Evolutionary conservation across 2,329 filamentous ascomycete species (phyloP).

Genomic region (Fusarium phyllophilum): DNA sequence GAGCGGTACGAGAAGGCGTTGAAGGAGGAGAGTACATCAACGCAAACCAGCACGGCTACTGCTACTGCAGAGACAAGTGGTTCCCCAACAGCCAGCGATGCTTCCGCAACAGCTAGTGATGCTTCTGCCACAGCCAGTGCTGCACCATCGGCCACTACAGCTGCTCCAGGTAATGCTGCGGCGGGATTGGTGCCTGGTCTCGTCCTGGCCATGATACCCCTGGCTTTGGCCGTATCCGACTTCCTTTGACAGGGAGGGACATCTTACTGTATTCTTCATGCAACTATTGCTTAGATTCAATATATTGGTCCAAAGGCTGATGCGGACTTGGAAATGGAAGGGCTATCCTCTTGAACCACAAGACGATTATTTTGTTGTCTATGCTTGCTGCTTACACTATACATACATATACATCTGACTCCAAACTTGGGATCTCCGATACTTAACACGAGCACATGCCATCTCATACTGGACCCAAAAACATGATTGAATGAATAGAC

Average conservation of each 20-base stretch:
- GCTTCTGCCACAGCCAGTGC: not conserved
- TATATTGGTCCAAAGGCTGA: too few species aligned
- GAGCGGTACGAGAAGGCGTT: conserved; percentile 44
- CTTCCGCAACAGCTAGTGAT: not conserved
- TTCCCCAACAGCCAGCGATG: not conserved
- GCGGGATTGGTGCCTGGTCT: conserved; percentile 17
- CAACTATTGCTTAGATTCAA: not conserved
- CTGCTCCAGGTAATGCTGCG: conserved; percentile 21
- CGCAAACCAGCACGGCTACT: conserved; percentile 4
- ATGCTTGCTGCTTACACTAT: not conserved
- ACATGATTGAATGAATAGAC: too few species aligned
- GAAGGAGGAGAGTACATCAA: not conserved
- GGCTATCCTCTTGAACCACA: accelerated
- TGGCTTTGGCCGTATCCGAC: conserved; percentile 10
- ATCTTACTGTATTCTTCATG: not conserved
- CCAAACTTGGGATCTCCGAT: not conserved
- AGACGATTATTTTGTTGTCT: not conserved
- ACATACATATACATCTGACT: not conserved
- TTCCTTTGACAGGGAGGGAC: not conserved
- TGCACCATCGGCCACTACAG: not conserved
- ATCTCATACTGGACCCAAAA: too few species aligned
- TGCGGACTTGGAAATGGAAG: not conserved
- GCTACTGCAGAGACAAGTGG: conserved; percentile 9
- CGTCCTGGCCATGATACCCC: not conserved
- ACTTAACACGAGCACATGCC: too few species aligned